These are phyloP conservation scores for Backusella tuberculispora DNA, from an alignment of 192 early-diverging fungal genomes.

Conservation along the genomic window DNA sequence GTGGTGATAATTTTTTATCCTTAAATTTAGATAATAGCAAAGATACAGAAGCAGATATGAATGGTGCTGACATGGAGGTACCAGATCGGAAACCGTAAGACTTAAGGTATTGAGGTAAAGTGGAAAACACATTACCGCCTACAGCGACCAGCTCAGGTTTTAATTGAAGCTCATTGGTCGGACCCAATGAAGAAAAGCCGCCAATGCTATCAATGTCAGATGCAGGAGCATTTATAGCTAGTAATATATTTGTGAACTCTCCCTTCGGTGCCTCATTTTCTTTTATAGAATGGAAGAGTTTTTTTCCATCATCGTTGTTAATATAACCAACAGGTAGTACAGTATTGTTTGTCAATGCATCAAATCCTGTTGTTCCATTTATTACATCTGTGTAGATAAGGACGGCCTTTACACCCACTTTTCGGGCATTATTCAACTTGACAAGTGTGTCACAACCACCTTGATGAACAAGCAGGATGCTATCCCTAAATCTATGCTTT, in stretches of 20 bases:
- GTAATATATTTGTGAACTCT: conserved; percentile 23
- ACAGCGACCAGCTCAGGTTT: conserved; percentile 55
- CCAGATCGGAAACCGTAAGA: conserved; percentile 51
- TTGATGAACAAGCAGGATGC: conserved; percentile 64
- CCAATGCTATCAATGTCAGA: conserved; percentile 46
- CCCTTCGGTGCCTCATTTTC: not conserved
- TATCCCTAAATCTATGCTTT: conserved; percentile 36
- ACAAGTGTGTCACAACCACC: conserved; percentile 63
- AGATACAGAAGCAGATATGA: conserved; percentile 50
- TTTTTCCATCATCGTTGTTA: conserved; percentile 2
- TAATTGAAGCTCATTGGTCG: conserved; percentile 66
- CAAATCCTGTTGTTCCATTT: conserved; percentile 1
- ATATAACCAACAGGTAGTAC: conserved; percentile 31
- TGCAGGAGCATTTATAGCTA: conserved; percentile 15
- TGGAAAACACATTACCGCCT: conserved; percentile 57
- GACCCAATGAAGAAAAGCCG: conserved; percentile 72
- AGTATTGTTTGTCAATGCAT: not conserved
- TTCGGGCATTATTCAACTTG: conserved; percentile 59
- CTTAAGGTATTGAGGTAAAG: conserved; percentile 44
- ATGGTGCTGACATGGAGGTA: conserved; percentile 63
- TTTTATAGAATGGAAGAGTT: not conserved
- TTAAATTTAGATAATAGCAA: conserved; percentile 38
- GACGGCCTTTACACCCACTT: conserved; percentile 64
- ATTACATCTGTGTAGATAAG: conserved; percentile 59
- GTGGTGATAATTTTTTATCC: conserved; percentile 11